Evolutionary conservation across 768 basidiomycete species (phyloP), one percentile per base, ranked within the genome.

Genomic region (Agaricus subrufescens): DNA sequence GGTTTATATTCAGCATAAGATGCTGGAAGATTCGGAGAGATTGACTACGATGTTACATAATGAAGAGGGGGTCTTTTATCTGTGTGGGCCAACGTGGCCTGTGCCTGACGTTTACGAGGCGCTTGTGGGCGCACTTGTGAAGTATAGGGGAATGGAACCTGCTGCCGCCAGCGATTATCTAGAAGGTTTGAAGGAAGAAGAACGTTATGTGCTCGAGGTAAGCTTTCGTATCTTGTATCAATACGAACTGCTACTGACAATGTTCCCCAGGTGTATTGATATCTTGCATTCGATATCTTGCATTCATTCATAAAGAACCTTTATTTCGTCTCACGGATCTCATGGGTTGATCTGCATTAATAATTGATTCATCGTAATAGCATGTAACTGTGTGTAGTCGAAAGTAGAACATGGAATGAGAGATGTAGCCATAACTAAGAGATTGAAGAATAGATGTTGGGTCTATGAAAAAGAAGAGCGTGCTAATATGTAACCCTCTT

Each of bases 31-130:
- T 69, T 89, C 89, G 15, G 80, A 83, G 63, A 75, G 77, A 30
- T 80, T 99, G 26, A 86, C 85, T 45, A 72, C 80, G 59, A 85
- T 91, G 83, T 72, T 98, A 54, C 75, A 86, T 63, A 76, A 85
- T 55, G 80, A 86, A 59, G 65, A 80, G 42, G 94, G 92, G 31
- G 90, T 85, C 46, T 99, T 99, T 75, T 98, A 98, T 71, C 78
- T 99, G 45, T 98, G 97, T 69, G 96, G 96, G 27, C 97, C 96
- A 38, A 98, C 96, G 27, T 97, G 95, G 96, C 97, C 97, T n/a
- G 96, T 98, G 23, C 94, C 97, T 1, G 97, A 98, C 65, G 94
- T 99, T 4, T 96, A 91, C 65, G 89, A 96, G 70, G 91, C 97
- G 0, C 77, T 99, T 48, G 87, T 95, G 23, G 84, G 84, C 19